Percentiles rank a stretch among this genome's conserved stretches.
Evolutionary conservation across 2,329 filamentous ascomycete genomes (phyloP).

Genomic region (Fusarium sp.): DNA sequence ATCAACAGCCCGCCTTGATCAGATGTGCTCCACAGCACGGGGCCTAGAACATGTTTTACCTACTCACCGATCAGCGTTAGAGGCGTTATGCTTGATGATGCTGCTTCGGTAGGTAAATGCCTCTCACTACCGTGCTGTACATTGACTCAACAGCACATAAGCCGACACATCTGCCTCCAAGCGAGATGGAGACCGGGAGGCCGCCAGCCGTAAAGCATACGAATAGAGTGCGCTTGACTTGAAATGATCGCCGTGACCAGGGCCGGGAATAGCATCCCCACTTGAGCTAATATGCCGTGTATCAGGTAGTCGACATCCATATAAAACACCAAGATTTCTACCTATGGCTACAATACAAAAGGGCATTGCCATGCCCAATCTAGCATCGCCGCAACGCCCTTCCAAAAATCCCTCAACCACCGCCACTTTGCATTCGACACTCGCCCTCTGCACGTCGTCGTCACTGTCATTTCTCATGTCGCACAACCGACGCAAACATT

Average conservation of each 20-base stretch:
- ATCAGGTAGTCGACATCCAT: conserved; percentile 10
- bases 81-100: neutral
- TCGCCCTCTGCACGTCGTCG: neutral
- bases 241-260: neutral
- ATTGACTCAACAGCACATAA: neutral
- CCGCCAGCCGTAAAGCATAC: neutral
- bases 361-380: conserved; percentile 11
- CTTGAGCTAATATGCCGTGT: conserved; percentile 11
- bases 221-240: neutral
- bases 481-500: neutral
- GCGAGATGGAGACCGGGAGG: neutral
- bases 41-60: neutral
- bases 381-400: conserved; percentile 10
- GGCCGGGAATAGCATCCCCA: conserved; percentile 14
- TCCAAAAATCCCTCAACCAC: conserved; percentile 21
- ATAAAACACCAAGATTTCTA: conserved; percentile 12
- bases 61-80: neutral
- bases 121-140: neutral
- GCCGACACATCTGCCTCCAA: neutral
- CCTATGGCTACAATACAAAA: conserved; percentile 29
- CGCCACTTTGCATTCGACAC: neutral
- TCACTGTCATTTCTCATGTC: neutral
- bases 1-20: neutral
- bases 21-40: neutral
- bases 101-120: neutral